Evolutionary conservation across 2,329 filamentous ascomycete genomes (phyloP).

Genomic region (Aspergillus sp.): DNA sequence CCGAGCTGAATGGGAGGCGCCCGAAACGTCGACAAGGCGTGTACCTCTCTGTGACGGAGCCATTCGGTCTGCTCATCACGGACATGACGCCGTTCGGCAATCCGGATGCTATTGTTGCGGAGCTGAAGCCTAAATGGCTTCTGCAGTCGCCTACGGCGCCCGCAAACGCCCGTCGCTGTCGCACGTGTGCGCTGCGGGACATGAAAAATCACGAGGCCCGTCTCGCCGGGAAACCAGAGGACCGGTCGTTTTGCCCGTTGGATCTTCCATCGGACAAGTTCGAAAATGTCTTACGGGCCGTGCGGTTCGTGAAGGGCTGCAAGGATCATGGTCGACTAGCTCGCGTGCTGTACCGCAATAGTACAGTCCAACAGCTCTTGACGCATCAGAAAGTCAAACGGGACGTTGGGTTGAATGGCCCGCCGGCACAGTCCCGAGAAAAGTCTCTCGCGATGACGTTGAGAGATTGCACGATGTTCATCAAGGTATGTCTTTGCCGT

Average conservation of each 20-base stretch:
- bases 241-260: slow-evolving; percentile 60
- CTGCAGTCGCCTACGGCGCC: slow-evolving; percentile 72
- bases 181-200: slow-evolving; percentile 66
- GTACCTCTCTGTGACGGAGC: slow-evolving; percentile 55
- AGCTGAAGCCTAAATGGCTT: slow-evolving; percentile 87
- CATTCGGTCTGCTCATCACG: slow-evolving; percentile 66
- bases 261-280: slow-evolving; percentile 55
- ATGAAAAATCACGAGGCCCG: slow-evolving; percentile 44
- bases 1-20: slow-evolving; percentile 45
- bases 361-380: slow-evolving; percentile 33
- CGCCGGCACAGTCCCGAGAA: slow-evolving; percentile 36
- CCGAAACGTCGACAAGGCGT: slow-evolving; percentile 49
- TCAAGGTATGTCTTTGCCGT: slow-evolving; percentile 50
- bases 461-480: slow-evolving; percentile 73
- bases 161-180: slow-evolving; percentile 60
- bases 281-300: slow-evolving; percentile 45
- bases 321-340: slow-evolving; percentile 38
- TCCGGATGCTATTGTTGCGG: slow-evolving; percentile 49
- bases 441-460: slow-evolving; percentile 75
- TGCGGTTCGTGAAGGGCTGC: slow-evolving; percentile 34
- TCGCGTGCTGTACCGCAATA: slow-evolving; percentile 32
- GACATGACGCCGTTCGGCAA: slow-evolving; percentile 61
- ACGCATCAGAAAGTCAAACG: slow-evolving; percentile 32
- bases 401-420: slow-evolving; percentile 35
- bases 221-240: slow-evolving; percentile 24